Evolutionary conservation across 768 basidiomycete genomes (phyloP).

Genomic region (Kwoniella mangroviensis): DNA sequence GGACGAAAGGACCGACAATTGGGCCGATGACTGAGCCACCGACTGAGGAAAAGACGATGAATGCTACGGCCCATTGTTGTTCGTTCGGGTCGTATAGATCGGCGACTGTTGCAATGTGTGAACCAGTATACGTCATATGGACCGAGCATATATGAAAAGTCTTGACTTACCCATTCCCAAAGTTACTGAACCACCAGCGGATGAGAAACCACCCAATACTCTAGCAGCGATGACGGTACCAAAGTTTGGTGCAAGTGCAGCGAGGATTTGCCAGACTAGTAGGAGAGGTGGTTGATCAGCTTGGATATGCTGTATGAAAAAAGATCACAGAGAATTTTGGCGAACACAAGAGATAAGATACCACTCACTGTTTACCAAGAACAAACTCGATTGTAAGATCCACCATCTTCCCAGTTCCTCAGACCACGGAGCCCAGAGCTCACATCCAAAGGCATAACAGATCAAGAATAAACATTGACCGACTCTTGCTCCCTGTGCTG

Average conservation of each 20-base stretch:
- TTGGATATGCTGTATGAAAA: not conserved
- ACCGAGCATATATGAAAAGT: not conserved
- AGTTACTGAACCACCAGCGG: conserved; percentile 54
- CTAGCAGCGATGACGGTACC: conserved; percentile 45
- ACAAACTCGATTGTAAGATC: conserved; percentile 45
- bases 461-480: conserved; percentile 52
- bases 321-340: not conserved
- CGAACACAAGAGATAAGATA: not conserved
- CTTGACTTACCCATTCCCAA: conserved; percentile 43
- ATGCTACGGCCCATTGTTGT: conserved; percentile 51
- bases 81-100: conserved; percentile 49
- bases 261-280: conserved; percentile 50
- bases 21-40: conserved; percentile 43
- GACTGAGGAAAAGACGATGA: conserved; percentile 50
- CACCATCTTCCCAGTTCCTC: conserved; percentile 47
- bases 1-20: conserved; percentile 39
- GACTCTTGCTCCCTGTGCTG: conserved; percentile 46
- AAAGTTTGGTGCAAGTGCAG: conserved; percentile 50
- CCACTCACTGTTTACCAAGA: conserved; percentile 52
- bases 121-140: too few relatives aligned
- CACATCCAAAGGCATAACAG: conserved; percentile 51
- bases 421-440: conserved; percentile 49
- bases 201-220: conserved; percentile 53
- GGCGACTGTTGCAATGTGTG: conserved; percentile 30
- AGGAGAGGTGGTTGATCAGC: not conserved